phyloP scores from a whole-genome alignment of 164 flowering plant species.

The Tetracentron sinense region DNA sequence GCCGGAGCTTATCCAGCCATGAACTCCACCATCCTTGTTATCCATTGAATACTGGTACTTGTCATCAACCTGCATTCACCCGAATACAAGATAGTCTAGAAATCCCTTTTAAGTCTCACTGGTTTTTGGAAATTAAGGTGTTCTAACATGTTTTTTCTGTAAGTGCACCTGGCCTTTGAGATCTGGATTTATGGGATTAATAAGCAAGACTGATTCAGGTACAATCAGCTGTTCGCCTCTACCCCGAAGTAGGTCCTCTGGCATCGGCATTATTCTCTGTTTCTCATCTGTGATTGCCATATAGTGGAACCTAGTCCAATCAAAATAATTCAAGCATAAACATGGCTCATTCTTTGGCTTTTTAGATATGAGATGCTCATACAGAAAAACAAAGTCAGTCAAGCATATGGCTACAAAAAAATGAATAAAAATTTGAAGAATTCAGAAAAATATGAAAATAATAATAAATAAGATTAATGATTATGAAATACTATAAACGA shows the following conservation, averaged over 20 bases:
- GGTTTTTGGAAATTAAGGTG: not conserved
- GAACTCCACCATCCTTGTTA: constrained; percentile 52
- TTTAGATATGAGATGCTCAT: not conserved
- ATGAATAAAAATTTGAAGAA: too few relatives aligned
- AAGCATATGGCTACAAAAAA: too few relatives aligned
- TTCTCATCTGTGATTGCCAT: constrained; percentile 60
- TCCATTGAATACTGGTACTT: constrained; percentile 59
- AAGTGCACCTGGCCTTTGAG: constrained; percentile 44
- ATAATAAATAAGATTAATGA: too few relatives aligned
- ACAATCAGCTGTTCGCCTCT: constrained; percentile 37
- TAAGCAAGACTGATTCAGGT: constrained; percentile 45
- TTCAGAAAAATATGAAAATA: too few relatives aligned
- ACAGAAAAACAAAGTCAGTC: too few relatives aligned
- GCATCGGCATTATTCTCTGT: constrained; percentile 58
- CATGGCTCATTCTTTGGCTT: not conserved
- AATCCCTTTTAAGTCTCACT: not conserved
- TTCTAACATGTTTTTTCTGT: not conserved
- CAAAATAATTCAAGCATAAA: not conserved
- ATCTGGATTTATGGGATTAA: constrained; percentile 47
- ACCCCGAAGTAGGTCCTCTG: constrained; percentile 34
- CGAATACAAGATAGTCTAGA: not conserved
- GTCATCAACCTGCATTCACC: constrained; percentile 50
- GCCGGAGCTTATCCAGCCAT: constrained; percentile 53
- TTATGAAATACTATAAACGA: too few relatives aligned
- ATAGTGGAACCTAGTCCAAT: constrained; percentile 44